Base-by-base conservation (phyloP, 768 basidiomycete species). In the Podaxis sp. region DNA sequence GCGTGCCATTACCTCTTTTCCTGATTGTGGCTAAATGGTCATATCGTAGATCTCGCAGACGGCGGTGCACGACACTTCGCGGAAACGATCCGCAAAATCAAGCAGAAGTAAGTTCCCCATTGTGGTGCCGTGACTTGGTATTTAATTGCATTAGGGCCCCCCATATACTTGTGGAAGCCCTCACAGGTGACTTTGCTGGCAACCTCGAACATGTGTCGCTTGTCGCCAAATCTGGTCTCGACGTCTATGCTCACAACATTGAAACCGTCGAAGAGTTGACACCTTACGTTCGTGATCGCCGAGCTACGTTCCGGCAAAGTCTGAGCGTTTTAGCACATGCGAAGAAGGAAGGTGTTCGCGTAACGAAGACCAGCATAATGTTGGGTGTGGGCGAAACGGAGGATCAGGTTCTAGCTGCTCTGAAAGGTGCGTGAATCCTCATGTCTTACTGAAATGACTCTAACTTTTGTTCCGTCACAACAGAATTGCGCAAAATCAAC, bases 291-390 rank as follows among this genome's bases (percentile, higher is more conserved):
- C 91, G 97, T 44, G 97, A 99, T 74, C 89, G 95, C 24, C 85
- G 96, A 56, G 97, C 97, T 17, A 93, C 88, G 15, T 96, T 96
- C 78, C 80, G 90, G 49, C 92, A 90, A 75, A 95, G 89, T 73
- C 76, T 96, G 58, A 80, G 80, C 66, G 93, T 96, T 2, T 80
- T 96, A 1, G 82, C 90, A 71, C 87, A 87, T 56, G 94, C 94
- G 12, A 96, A 96, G 78, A 84, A 84, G 63, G 82, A 88, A 64
- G 93, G 91, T 6, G 93, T 91, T 2, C 84, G 86, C 52, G 83
- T 99, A 60, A 99, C 97, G 8, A 99, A 99, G 80, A 98, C 95
- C 8, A 98, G 96, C 71, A 89, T 99, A 64, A 99, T 99, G 97
- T 86, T 99, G 51, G 97, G 97, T 62, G 89, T 99, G 1, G 97